Conservation (phyloP, 805 yeast genomes). For the Yarrowia phangngaensis region DNA sequence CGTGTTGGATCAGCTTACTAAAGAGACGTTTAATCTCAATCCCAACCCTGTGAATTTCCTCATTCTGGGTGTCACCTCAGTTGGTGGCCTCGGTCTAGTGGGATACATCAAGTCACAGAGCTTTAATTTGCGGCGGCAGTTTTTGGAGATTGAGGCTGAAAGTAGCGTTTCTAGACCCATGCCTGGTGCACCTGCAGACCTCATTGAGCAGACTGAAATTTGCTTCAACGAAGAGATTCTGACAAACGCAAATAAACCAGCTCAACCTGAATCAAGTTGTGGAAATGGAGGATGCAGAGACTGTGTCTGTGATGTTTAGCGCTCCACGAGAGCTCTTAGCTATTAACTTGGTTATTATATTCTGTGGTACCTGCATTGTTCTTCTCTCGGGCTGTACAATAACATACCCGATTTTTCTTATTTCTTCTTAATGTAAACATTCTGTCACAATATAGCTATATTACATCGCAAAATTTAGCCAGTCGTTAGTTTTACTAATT, state of each 20-base stretch:
- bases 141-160: slow-evolving; percentile 61
- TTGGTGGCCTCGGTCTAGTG: slow-evolving; percentile 36
- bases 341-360: too few relatives aligned
- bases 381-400: too few relatives aligned
- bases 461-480: too few relatives aligned
- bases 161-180: slow-evolving; percentile 46
- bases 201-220: slow-evolving; percentile 2
- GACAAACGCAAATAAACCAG: background rate
- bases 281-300: slow-evolving; percentile 28
- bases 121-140: slow-evolving; percentile 46
- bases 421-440: too few relatives aligned
- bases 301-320: slow-evolving; percentile 31
- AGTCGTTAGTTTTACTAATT: too few relatives aligned
- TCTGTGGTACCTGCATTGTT: too few relatives aligned
- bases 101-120: slow-evolving; percentile 41
- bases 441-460: too few relatives aligned
- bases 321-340: too few relatives aligned
- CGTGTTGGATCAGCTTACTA: slow-evolving; percentile 65
- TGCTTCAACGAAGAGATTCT: slow-evolving; percentile 2
- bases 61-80: slow-evolving; percentile 47
- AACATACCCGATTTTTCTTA: too few relatives aligned
- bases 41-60: slow-evolving; percentile 72
- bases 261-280: slow-evolving; percentile 15
- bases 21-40: slow-evolving; percentile 60
- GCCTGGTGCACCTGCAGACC: slow-evolving; percentile 33